Conservation (phyloP, 495 filamentous ascomycete genomes). For the Penicillium canescens region DNA sequence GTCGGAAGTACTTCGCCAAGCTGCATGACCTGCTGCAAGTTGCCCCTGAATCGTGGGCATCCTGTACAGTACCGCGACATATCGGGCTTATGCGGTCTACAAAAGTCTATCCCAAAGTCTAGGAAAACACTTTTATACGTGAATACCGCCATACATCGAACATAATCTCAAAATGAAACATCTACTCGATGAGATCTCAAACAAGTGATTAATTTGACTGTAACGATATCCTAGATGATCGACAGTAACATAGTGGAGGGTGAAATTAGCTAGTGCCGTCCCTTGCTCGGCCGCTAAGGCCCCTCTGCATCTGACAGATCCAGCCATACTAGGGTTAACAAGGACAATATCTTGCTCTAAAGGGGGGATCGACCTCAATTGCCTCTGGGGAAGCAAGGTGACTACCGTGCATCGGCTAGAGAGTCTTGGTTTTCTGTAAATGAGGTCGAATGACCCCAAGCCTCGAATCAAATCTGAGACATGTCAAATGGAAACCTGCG, state of each 20-base stretch:
- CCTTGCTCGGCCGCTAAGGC: slow-evolving; percentile 9
- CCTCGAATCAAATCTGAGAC: slow-evolving; percentile 20
- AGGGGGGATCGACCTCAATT: slow-evolving; percentile 5
- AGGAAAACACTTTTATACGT: no score
- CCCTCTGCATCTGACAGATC: slow-evolving; percentile 24
- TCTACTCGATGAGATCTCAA: no score
- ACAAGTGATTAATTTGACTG: no score
- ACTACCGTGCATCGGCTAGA: neutral
- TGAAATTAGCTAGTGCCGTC: neutral
- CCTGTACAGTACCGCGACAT: no score
- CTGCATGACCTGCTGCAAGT: no score
- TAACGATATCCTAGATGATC: no score
- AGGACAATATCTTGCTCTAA: neutral
- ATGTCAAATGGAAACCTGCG: slow-evolving; percentile 20
- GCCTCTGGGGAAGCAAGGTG: slow-evolving; percentile 5
- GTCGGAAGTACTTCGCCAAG: no score
- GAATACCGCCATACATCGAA: no score
- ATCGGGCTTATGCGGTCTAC: no score
- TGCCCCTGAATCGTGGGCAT: no score
- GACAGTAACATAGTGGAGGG: neutral
- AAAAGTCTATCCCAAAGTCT: no score
- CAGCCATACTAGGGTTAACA: slow-evolving; percentile 8
- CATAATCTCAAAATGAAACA: no score
- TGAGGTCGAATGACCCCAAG: neutral
- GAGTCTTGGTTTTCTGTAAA: neutral